Percentiles rank a stretch among this genome's conserved stretches.
Evolutionary conservation across 345 rosid genomes (phyloP).

Genomic region (Populus deltoides): DNA sequence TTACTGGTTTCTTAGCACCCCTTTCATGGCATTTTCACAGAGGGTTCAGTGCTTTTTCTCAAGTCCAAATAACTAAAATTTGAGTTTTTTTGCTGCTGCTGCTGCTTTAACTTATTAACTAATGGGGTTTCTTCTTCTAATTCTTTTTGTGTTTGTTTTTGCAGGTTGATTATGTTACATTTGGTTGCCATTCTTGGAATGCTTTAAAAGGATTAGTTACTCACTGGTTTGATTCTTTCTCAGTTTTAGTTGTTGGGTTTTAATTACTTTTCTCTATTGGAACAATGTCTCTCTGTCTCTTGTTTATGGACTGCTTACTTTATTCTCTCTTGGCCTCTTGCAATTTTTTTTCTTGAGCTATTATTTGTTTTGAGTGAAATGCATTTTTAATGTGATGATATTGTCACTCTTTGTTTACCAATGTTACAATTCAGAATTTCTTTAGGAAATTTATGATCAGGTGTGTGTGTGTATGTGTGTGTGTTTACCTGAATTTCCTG

Average conservation of each 20-base stretch:
- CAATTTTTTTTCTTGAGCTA: no score
- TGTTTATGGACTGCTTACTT: background rate
- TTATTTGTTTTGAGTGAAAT: background rate
- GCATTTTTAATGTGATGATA: background rate
- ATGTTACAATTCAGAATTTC: background rate
- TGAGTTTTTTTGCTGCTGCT: background rate
- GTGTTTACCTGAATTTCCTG: background rate
- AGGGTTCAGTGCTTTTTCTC: background rate
- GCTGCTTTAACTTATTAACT: background rate
- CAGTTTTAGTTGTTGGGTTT: background rate
- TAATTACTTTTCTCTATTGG: background rate
- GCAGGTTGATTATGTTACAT: background rate
- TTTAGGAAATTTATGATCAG: background rate
- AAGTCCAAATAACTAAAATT: background rate
- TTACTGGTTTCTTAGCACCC: background rate
- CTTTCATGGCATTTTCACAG: background rate
- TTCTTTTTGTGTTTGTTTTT: background rate
- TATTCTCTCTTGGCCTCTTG: background rate
- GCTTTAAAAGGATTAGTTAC: background rate
- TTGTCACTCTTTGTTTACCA: background rate
- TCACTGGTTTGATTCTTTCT: background rate
- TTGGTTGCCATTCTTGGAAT: background rate
- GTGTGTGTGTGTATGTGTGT: background rate
- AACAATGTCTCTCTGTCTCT: background rate
- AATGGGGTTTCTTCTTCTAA: background rate